These are phyloP conservation scores for Leccinum ochraceum DNA, from an alignment of 768 basidiomycete species.

Conservation along the genomic window DNA sequence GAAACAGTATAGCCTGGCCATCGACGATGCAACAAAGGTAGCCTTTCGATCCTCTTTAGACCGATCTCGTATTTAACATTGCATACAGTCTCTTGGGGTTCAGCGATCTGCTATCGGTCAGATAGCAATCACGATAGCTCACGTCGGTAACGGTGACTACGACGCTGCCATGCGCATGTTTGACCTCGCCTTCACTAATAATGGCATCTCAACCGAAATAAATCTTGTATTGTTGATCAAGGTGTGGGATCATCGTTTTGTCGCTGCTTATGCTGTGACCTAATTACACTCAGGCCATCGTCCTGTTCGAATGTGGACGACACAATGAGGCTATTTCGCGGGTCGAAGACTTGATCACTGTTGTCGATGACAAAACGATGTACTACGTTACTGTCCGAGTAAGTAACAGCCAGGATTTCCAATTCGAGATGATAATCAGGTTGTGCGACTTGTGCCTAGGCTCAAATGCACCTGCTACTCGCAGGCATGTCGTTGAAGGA, in stretches of 20 bases:
- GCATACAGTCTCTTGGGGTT: not conserved
- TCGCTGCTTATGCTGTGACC: not conserved
- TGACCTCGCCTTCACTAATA: constrained; percentile 9
- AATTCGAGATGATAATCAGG: not conserved
- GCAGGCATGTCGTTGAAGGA: not conserved
- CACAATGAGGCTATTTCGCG: constrained; percentile 10
- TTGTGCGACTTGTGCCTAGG: not conserved
- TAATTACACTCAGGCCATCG: constrained; percentile 1
- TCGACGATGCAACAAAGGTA: too few species aligned
- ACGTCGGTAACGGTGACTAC: not conserved
- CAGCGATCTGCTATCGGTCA: constrained; percentile 10
- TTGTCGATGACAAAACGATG: not conserved
- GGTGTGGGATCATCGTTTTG: not conserved
- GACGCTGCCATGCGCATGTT: constrained; percentile 6
- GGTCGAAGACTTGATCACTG: constrained; percentile 1
- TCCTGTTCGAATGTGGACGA: constrained; percentile 9
- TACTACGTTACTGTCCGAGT: constrained; percentile 6
- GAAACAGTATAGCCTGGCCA: too few species aligned
- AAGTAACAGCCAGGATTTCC: not conserved
- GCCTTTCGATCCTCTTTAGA: rapidly evolving
- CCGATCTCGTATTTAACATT: not conserved
- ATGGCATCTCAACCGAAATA: not conserved
- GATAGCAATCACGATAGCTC: constrained; percentile 7
- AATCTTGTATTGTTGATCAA: constrained; percentile 14
- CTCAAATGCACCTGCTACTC: constrained; percentile 9